phyloP scores from a whole-genome alignment of 345 rosid genomes.

The Eucalyptus cloeziana region DNA sequence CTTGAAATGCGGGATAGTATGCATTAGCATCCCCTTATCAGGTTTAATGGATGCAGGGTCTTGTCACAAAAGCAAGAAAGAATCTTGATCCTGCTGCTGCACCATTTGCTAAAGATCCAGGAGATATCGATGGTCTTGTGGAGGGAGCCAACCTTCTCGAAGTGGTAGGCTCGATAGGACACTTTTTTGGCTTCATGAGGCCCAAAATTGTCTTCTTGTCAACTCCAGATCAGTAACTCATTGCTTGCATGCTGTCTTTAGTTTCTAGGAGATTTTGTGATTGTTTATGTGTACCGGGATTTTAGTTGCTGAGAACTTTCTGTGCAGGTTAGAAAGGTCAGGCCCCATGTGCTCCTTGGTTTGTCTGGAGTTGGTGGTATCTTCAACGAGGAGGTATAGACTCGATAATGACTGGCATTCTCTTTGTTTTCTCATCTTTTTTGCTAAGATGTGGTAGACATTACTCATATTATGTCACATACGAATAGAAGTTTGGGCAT shows the following conservation, averaged over 20 bases:
- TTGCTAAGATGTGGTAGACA: neutral
- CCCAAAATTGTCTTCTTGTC: neutral
- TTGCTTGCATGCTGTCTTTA: neutral
- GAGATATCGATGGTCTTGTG: conserved; percentile 47
- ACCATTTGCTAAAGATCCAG: conserved; percentile 71
- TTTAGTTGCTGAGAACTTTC: neutral
- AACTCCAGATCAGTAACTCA: neutral
- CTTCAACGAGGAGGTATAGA: conserved; percentile 69
- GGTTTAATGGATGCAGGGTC: conserved; percentile 51
- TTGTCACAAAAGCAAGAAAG: conserved; percentile 80
- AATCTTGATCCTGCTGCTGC: conserved; percentile 78
- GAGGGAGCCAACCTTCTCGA: conserved; percentile 83
- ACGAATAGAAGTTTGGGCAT: neutral
- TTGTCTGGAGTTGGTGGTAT: conserved; percentile 97
- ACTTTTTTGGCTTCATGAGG: neutral
- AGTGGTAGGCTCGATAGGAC: conserved; percentile 53
- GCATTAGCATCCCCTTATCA: neutral
- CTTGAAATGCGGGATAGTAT: neutral
- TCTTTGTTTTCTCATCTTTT: neutral
- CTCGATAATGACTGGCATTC: neutral
- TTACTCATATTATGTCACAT: neutral
- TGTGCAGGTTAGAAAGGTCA: conserved; percentile 73
- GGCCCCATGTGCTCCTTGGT: conserved; percentile 96
- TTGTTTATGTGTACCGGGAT: neutral
- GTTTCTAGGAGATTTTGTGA: neutral